Evolutionary conservation across 1,139 yeast genomes (phyloP), one percentile per base, ranked within the genome.

Genomic region (Suhomyces ambrosiae): DNA sequence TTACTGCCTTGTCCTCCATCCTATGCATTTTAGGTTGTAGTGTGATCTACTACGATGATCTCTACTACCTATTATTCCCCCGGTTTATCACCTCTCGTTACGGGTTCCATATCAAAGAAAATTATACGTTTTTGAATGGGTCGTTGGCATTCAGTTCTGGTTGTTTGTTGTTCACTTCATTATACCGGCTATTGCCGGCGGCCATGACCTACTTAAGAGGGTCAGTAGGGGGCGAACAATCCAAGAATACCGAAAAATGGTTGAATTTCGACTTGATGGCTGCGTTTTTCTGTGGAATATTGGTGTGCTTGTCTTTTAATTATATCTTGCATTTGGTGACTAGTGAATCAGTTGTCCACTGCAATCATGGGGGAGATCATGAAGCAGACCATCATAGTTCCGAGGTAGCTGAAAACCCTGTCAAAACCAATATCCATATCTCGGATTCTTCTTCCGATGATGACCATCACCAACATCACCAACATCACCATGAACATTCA

Each of bases 281-380:
- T 8, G 67, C 80, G 4, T 81, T 76, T 48, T 52, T 80, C 5
- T 47, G 63, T 1, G 97, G 97, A 1, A 75, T 84, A 3, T 35
- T 65, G 1, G 48, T 79, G 3, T 86, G 95, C 52, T 59, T 80
- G 1, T 46, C 62, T 3, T 64, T 90, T 45, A 89, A 89, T 56
- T 60, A 69, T 17, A 30, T 82, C 0, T 78, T 90, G 11, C 96
- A 90, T 57, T 60, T 79, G 28, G 59, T 82, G 38, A 87, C 97
- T 2, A 79, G 92, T 41, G 87, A 86, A 53, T 82, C 94, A 21
- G 77, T 90, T 19, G 87, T 90, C 0, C 96, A 89, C 54, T 89
- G 97, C 59, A 82, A 79, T 12, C 96, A 89, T 51, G 67, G 64
- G 15, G 64, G 61, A 7, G 74, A 40, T 21, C 16, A 32, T 9